phyloP scores from a whole-genome alignment of 106 monocot genomes.

The Platanthera zijinensis region DNA sequence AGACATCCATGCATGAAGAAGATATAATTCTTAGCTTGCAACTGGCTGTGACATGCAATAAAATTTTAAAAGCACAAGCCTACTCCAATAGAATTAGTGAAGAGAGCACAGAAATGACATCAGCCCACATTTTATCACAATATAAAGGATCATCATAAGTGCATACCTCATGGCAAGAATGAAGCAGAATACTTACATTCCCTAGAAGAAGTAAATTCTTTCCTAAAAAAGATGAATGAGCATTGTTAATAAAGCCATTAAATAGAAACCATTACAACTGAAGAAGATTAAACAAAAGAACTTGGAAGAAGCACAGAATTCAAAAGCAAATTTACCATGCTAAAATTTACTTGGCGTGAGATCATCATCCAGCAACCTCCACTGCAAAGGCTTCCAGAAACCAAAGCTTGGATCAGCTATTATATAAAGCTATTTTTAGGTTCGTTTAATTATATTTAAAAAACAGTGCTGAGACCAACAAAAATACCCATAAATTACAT shows the following conservation, averaged over 20 bases:
- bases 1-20: too few species aligned
- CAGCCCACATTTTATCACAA: neutral
- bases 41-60: neutral
- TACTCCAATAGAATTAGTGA: neutral
- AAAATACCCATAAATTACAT: neutral
- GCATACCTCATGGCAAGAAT: neutral
- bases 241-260: neutral
- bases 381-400: slow-evolving; percentile 9
- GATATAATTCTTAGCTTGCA: too few species aligned
- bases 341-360: neutral
- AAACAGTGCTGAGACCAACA: neutral
- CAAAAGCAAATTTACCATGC: slow-evolving; percentile 5
- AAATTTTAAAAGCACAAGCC: neutral
- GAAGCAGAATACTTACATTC: slow-evolving; percentile 5
- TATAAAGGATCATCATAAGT: neutral
- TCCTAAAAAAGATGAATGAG: neutral
- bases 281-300: neutral
- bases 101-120: neutral
- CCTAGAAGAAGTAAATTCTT: slow-evolving; percentile 2
- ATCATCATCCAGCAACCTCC: slow-evolving; percentile 11
- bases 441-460: neutral
- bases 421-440: neutral
- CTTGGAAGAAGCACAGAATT: neutral
- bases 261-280: neutral
- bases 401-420: slow-evolving; percentile 7